These are phyloP conservation scores for Neurospora tetrasperma DNA, from an alignment of 495 filamentous ascomycete species.

Conservation along the genomic window DNA sequence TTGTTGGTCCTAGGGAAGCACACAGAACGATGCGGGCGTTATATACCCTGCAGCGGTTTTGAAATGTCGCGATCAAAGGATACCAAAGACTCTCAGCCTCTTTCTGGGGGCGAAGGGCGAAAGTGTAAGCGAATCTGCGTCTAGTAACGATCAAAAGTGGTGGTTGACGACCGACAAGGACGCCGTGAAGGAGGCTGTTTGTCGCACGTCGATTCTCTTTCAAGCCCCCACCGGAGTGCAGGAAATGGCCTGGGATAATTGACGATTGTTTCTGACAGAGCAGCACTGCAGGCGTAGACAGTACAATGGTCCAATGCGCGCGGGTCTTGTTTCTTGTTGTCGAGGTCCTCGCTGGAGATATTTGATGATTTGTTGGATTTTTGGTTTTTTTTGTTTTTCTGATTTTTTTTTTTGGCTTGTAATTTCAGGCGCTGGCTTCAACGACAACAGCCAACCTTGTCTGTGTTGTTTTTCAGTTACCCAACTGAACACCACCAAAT, in stretches of 20 bases:
- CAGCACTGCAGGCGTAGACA: neutral
- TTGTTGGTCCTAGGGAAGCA: neutral
- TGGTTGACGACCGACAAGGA: neutral
- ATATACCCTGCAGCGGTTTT: neutral
- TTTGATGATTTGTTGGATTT: neutral
- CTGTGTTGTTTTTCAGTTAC: neutral
- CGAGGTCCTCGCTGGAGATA: neutral
- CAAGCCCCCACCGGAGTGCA: neutral
- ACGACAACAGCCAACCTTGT: neutral
- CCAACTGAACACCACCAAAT: neutral
- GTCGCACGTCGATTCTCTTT: neutral
- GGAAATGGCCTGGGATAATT: neutral
- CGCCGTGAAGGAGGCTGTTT: neutral
- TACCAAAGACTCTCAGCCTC: neutral
- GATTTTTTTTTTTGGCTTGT: neutral
- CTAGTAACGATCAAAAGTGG: neutral
- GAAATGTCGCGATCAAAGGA: neutral
- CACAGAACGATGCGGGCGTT: neutral
- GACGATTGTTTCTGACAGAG: neutral
- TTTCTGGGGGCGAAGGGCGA: neutral
- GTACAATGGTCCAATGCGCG: neutral
- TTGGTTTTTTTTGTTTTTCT: neutral
- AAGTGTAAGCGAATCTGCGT: constrained; percentile 1
- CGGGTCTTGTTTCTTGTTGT: neutral
- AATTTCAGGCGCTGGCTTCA: neutral